Conservation (phyloP, 495 filamentous ascomycete species). For the Platismatia glauca region DNA sequence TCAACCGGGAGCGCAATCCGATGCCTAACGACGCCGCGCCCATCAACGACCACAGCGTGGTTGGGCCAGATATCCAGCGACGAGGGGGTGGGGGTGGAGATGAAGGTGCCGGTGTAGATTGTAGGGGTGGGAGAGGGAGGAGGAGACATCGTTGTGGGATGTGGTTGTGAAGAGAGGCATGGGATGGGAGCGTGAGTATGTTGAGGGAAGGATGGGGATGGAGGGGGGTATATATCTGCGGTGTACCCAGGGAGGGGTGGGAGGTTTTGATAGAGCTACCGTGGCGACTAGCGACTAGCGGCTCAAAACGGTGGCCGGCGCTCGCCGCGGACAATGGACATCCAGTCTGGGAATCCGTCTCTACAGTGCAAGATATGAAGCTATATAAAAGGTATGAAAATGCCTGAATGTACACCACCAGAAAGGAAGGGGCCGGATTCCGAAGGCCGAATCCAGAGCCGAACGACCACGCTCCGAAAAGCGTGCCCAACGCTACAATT, state of each 20-base stretch:
- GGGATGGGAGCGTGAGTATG: not conserved
- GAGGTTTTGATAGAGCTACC: not conserved
- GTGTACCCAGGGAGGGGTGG: not conserved
- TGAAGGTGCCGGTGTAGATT: constrained; percentile 41
- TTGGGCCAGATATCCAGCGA: constrained; percentile 31
- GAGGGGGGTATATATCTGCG: not conserved
- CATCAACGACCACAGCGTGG: constrained; percentile 58
- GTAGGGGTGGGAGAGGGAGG: not conserved
- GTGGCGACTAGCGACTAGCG: not conserved
- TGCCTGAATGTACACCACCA: not conserved
- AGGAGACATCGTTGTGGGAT: not conserved
- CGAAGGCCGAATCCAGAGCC: not conserved
- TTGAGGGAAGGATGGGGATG: not conserved
- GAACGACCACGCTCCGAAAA: too few relatives aligned
- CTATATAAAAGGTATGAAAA: not conserved
- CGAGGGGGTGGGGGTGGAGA: constrained; percentile 30
- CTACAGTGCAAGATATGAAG: too few relatives aligned
- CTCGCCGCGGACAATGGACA: constrained; percentile 8
- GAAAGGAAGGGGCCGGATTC: not conserved
- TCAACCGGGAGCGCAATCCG: constrained; percentile 26
- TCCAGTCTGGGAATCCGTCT: too few relatives aligned
- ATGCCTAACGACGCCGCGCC: constrained; percentile 49
- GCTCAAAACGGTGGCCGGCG: constrained; percentile 24
- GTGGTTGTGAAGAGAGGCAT: not conserved
- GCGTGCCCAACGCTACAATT: not conserved